These are phyloP conservation scores for Zanthoxylum bungeanum DNA, from an alignment of 345 rosid species.

Conservation along the genomic window DNA sequence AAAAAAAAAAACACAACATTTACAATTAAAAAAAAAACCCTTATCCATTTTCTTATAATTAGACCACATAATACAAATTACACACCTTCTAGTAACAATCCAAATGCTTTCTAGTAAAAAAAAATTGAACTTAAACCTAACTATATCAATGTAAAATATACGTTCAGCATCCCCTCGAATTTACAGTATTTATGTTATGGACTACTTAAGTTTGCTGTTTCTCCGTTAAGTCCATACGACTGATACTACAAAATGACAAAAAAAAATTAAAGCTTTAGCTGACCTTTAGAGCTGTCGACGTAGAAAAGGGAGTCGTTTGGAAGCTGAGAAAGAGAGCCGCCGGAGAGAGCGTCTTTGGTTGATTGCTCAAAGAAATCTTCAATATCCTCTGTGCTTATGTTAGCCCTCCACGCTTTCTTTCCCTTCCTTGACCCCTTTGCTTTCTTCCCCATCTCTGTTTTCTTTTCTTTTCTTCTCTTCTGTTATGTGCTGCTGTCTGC, in stretches of 20 bases:
- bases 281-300: slow-evolving; percentile 72
- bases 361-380: slow-evolving; percentile 69
- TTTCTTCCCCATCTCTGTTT: slow-evolving; percentile 58
- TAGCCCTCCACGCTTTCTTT: slow-evolving; percentile 96
- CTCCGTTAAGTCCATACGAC: neutral
- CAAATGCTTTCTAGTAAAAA: neutral
- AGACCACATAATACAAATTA: neutral
- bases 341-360: slow-evolving; percentile 82
- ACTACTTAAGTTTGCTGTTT: neutral
- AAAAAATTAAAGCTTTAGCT: neutral
- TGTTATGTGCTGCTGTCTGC: neutral
- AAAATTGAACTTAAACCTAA: neutral
- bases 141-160: neutral
- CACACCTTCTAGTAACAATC: neutral
- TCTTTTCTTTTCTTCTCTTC: neutral
- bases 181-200: neutral
- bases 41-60: neutral
- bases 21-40: neutral
- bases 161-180: neutral
- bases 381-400: slow-evolving; percentile 80
- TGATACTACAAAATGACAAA: neutral
- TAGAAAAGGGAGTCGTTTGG: slow-evolving; percentile 70
- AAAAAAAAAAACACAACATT: neutral
- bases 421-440: slow-evolving; percentile 81
- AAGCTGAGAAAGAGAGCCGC: slow-evolving; percentile 67